Base-by-base conservation (phyloP, 2,329 filamentous ascomycete genomes). In the Fusarium torreyae region DNA sequence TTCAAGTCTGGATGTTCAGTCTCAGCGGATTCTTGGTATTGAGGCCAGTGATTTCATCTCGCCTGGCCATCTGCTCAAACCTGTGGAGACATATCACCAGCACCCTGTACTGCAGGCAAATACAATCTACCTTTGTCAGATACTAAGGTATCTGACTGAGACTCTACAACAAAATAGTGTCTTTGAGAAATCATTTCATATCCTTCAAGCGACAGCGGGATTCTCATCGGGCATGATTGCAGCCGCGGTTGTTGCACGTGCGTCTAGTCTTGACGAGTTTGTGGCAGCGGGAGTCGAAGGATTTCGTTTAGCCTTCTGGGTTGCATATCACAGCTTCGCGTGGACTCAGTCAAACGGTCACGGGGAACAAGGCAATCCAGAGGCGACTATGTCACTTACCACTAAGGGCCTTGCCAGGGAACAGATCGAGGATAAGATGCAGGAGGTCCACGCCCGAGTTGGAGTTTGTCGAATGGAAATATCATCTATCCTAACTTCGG, bases 151-250 rank as follows among this genome's bases (percentile, higher is more conserved):
- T 31, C n/a, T 46, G n/a, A 6, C 52, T 14, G 10, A 43, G 3
- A 4, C 20, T 1, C n/a, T 22, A 4, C 28, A 46, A 28, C 22
- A 22, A 1, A 2, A 39, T 14, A 31, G 15, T 3, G 10, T 4
- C 3, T 46, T 39, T 14, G 33, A 46, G 10, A 3, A 46, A 2
- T 55, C 33, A 3, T 55, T 46, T n/a, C 9, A 31, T 4, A 31
- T 8, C 6, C 9, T 46, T 9, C 8, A 55, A 39, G n/a, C 33
- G 8, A 46, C 52, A n/a, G 52, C 52, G 10, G 52, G 52, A 3
- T 55, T 55, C 24, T 55, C 52, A 11, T 55, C 52, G 6, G 52
- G 52, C n/a, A 46, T 55, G 9, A 31, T 55, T 20, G 14, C 52
- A 46, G 52, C 52, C 13, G 14, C 33, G 8, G 20, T 55, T 10